phyloP scores from a whole-genome alignment of 805 yeast genomes.

The Ogataea populi-albae region DNA sequence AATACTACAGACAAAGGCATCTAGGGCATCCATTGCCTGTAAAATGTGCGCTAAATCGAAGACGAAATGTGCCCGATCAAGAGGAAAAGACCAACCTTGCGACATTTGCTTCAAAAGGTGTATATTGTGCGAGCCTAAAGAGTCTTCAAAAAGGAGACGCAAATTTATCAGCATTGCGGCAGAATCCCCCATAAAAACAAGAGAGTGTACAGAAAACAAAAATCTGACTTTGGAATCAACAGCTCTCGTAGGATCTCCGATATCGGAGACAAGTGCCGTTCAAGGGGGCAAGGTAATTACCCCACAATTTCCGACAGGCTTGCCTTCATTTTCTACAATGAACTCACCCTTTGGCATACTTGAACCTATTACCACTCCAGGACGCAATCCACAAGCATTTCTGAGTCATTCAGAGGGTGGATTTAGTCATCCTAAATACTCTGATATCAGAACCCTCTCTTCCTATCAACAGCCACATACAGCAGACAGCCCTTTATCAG shows the following conservation, averaged over 20 bases:
- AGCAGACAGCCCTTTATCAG: neutral
- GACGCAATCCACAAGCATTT: neutral
- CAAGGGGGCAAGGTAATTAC: neutral
- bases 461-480: neutral
- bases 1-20: conserved; percentile 1
- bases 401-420: conserved; percentile 3
- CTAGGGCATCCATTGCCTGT: conserved; percentile 7
- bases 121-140: conserved; percentile 6
- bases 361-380: neutral
- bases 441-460: conserved; percentile 1
- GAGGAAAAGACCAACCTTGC: conserved; percentile 4
- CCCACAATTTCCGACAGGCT: conserved; percentile 5
- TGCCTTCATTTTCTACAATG: conserved; percentile 3
- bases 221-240: neutral
- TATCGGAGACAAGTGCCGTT: neutral
- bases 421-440: conserved; percentile 3
- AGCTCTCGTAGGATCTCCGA: neutral
- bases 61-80: conserved; percentile 6
- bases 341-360: conserved; percentile 7
- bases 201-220: neutral
- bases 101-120: conserved; percentile 5
- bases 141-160: conserved; percentile 1
- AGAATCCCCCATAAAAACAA: neutral
- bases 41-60: conserved; percentile 8
- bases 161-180: neutral